phyloP scores from a whole-genome alignment of 2,329 filamentous ascomycete genomes.

The Scedosporium boydii region DNA sequence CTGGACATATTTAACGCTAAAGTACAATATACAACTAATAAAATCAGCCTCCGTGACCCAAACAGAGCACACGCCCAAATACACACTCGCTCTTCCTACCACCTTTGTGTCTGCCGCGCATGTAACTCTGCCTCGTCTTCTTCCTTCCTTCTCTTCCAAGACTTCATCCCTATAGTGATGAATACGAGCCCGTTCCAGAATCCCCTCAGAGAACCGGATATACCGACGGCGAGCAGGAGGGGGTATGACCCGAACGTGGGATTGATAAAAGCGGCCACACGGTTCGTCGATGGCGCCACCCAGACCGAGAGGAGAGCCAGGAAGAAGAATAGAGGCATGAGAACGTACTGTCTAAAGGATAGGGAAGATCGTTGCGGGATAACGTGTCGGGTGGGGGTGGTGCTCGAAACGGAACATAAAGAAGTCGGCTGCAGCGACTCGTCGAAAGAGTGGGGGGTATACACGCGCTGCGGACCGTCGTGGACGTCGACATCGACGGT shows the following conservation, averaged over 20 bases:
- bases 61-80: no score
- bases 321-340: constrained; percentile 6
- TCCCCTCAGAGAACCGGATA: neutral
- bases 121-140: neutral
- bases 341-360: constrained; percentile 1
- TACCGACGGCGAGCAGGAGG: neutral
- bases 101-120: no score
- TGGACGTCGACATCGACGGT: neutral
- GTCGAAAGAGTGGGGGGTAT: neutral
- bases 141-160: constrained; percentile 1
- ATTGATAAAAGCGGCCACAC: neutral
- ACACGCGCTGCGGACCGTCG: neutral
- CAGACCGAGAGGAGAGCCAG: neutral
- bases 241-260: neutral
- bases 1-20: no score
- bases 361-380: neutral
- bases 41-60: no score
- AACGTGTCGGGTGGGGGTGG: neutral
- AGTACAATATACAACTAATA: no score
- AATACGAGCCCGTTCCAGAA: constrained; percentile 4
- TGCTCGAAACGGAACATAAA: neutral
- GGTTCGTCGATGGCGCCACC: constrained; percentile 3
- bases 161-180: constrained; percentile 2
- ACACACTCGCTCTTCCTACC: no score
- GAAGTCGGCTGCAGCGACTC: constrained; percentile 1